These are phyloP conservation scores for Metschnikowia borealis DNA, from an alignment of 805 yeast species.

Conservation along the genomic window DNA sequence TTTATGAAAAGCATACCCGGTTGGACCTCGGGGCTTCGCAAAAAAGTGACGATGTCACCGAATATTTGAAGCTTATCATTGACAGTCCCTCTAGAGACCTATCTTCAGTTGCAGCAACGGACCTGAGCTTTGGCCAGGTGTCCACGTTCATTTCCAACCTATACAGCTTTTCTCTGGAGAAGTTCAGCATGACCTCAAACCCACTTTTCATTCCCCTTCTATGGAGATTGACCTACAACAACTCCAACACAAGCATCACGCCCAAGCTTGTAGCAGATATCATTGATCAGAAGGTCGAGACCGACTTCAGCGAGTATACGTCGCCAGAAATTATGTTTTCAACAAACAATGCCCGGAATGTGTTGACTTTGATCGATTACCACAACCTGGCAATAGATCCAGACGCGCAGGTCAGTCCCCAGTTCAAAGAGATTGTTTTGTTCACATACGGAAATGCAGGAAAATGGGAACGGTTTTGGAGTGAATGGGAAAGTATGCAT, in stretches of 20 bases:
- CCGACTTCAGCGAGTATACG: constrained; percentile 4
- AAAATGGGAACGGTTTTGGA: constrained; percentile 38
- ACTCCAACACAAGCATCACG: constrained; percentile 17
- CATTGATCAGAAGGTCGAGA: constrained; percentile 11
- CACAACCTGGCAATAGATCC: constrained; percentile 14
- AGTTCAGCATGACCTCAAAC: constrained; percentile 21
- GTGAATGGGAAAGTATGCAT: constrained; percentile 28
- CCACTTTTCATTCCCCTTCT: constrained; percentile 33
- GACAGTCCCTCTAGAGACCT: constrained; percentile 27
- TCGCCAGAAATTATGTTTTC: constrained; percentile 18
- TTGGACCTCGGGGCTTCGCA: constrained; percentile 16
- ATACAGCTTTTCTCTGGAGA: constrained; percentile 23
- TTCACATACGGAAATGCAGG: constrained; percentile 37
- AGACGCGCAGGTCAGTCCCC: constrained; percentile 11
- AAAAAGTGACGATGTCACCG: constrained; percentile 26
- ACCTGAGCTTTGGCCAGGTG: constrained; percentile 21
- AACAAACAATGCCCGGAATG: constrained; percentile 27
- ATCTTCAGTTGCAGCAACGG: constrained; percentile 15
- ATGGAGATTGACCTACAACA: constrained; percentile 28
- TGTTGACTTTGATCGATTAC: constrained; percentile 24
- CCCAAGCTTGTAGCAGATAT: constrained; percentile 24
- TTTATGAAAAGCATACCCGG: constrained; percentile 28
- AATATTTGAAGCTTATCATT: constrained; percentile 29
- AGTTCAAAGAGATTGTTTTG: constrained; percentile 32
- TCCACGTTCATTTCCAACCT: constrained; percentile 27